Conservation (phyloP, 2,329 filamentous ascomycete genomes). For the Pestalotiopsis sp. region DNA sequence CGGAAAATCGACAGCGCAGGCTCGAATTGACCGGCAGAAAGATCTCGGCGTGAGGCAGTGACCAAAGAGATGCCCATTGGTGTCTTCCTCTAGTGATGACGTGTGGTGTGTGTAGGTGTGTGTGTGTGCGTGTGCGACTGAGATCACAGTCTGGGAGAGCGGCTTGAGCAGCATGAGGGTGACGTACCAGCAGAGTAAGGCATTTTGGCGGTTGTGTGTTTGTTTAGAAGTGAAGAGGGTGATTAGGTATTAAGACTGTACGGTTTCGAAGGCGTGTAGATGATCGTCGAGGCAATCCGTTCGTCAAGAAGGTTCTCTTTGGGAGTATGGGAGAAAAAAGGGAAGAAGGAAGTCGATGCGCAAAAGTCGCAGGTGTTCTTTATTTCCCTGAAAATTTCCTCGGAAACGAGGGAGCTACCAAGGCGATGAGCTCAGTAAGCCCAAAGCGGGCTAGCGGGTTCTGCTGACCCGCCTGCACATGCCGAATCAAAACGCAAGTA, state of each 20-base stretch:
- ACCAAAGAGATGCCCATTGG: conserved; percentile 27
- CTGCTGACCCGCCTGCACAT: not conserved
- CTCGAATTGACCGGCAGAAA: conserved; percentile 10
- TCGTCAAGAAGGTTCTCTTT: not conserved
- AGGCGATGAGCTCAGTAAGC: conserved; percentile 15
- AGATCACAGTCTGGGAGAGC: conserved; percentile 21
- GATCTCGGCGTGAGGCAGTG: not conserved
- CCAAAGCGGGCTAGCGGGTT: conserved; percentile 1
- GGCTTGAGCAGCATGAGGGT: not conserved
- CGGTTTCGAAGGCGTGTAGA: conserved; percentile 11
- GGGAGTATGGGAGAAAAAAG: not conserved
- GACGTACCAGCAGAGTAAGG: conserved; percentile 47
- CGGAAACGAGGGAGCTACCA: conserved; percentile 14
- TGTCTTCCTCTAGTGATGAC: conserved; percentile 20
- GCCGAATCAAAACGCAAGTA: conserved; percentile 9
- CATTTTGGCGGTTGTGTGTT: conserved; percentile 42
- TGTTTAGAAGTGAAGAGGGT: conserved; percentile 30
- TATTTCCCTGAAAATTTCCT: conserved; percentile 15
- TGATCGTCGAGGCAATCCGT: conserved; percentile 4
- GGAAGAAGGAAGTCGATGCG: not conserved
- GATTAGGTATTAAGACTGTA: conserved; percentile 29
- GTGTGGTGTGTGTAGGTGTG: conserved; percentile 17
- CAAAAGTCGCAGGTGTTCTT: conserved; percentile 6
- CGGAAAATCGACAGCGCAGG: conserved; percentile 7
- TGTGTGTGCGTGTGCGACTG: conserved; percentile 15